Conservation (phyloP, 768 basidiomycete genomes). For the Leccinum ochraceum region DNA sequence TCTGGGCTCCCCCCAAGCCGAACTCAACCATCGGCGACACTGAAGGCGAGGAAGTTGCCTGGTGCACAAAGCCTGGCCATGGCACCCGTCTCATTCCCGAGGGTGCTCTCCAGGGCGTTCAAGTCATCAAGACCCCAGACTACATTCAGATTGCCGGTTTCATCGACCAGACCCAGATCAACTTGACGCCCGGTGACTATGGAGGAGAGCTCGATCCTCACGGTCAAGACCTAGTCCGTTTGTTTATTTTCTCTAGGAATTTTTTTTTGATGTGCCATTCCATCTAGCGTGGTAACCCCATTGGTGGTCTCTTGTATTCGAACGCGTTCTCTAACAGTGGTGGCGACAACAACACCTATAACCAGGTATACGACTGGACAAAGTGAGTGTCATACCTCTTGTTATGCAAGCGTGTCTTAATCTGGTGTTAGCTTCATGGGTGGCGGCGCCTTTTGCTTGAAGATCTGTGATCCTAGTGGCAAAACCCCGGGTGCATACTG, state of each 20-base stretch:
- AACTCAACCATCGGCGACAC: constrained; percentile 59
- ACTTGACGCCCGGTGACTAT: constrained; percentile 52
- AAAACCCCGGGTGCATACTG: constrained; percentile 56
- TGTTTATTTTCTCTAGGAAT: not conserved
- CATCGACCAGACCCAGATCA: constrained; percentile 64
- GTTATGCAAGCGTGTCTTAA: not conserved
- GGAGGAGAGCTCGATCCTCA: constrained; percentile 83
- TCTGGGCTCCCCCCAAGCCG: constrained; percentile 59
- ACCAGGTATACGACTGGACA: constrained; percentile 69
- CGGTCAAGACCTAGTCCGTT: constrained; percentile 60
- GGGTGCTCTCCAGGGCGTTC: constrained; percentile 63
- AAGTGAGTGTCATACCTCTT: constrained; percentile 43
- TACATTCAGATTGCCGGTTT: constrained; percentile 65
- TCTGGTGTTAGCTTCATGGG: constrained; percentile 63
- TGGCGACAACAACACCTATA: constrained; percentile 42
- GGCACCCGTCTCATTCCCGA: constrained; percentile 76
- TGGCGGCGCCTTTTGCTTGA: constrained; percentile 62
- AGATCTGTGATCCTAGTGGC: constrained; percentile 63
- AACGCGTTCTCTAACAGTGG: constrained; percentile 52
- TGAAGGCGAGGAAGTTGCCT: constrained; percentile 74
- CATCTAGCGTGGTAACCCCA: constrained; percentile 72
- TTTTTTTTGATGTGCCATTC: constrained; percentile 7
- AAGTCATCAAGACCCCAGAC: constrained; percentile 57
- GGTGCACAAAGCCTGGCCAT: constrained; percentile 69
- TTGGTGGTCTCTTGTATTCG: constrained; percentile 71